Percentiles rank a stretch among this genome's conserved stretches.
Evolutionary conservation across 2,329 filamentous ascomycete genomes (phyloP).

Genomic region (Aspergillus ibericus): DNA sequence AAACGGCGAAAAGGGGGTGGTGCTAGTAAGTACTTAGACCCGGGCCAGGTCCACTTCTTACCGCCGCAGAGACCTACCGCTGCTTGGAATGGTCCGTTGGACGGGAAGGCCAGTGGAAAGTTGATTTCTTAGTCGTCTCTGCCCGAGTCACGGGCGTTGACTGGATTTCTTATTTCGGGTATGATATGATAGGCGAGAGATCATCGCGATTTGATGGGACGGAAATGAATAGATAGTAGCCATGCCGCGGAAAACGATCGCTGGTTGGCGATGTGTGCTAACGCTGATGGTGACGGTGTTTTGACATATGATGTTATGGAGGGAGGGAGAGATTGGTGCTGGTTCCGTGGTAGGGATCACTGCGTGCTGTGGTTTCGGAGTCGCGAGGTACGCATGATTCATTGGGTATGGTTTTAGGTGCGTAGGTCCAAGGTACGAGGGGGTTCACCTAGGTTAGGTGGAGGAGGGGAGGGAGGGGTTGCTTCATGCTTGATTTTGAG

Average conservation of each 20-base stretch:
- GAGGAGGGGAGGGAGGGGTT: neutral
- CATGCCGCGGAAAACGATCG: neutral
- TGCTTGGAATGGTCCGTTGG: neutral
- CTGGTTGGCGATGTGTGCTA: no score
- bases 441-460: neutral
- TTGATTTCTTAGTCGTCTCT: no score
- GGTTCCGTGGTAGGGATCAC: neutral
- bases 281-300: neutral
- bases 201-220: neutral
- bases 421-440: neutral
- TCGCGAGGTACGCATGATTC: neutral
- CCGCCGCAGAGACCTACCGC: neutral
- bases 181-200: neutral
- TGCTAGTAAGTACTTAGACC: neutral
- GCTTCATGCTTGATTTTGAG: neutral
- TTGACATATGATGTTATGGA: neutral
- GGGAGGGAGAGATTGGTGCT: neutral
- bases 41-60: neutral
- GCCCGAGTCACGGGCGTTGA: neutral
- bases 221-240: neutral
- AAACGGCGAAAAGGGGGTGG: constrained; percentile 16
- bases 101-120: neutral
- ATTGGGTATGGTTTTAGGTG: neutral
- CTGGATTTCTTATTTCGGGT: neutral
- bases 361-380: neutral